Evolutionary conservation across 441 rosid genomes (phyloP).

Genomic region (Kokia cookei): DNA sequence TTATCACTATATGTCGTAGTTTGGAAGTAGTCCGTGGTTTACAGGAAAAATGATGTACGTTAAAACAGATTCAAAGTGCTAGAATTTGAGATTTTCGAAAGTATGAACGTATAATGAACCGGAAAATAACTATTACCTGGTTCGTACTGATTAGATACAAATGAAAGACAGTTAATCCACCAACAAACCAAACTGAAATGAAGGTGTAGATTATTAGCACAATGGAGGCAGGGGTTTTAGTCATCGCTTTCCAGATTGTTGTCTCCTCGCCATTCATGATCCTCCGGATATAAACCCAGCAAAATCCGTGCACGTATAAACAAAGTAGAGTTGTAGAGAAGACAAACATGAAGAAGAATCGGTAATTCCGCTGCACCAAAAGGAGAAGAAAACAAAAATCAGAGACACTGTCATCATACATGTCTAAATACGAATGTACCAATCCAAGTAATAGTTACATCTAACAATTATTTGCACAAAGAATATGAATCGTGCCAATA

Average conservation of each 20-base stretch:
- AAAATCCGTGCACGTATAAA: constrained; percentile 78
- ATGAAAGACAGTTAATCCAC: constrained; percentile 89
- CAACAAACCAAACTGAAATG: constrained; percentile 87
- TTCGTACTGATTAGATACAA: constrained; percentile 84
- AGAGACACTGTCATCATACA: not conserved
- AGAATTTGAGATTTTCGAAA: not conserved
- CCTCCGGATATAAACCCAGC: constrained; percentile 82
- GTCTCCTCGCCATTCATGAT: constrained; percentile 52
- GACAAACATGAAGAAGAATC: constrained; percentile 95
- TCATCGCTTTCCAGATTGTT: constrained; percentile 75
- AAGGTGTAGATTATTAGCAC: constrained; percentile 64
- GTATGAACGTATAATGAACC: not conserved
- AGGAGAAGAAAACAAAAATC: constrained; percentile 10
- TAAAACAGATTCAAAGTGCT: not conserved
- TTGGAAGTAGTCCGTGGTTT: not conserved
- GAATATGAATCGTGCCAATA: not conserved
- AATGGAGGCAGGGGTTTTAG: constrained; percentile 86
- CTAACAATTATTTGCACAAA: not conserved
- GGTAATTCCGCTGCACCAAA: constrained; percentile 83
- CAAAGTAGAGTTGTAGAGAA: constrained; percentile 72
- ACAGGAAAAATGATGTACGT: not conserved
- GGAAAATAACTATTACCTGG: constrained; percentile 50
- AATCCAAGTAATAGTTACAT: not conserved
- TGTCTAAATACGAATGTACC: not conserved
- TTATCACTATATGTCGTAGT: not conserved